Conservation (phyloP, 23 red algal genomes). For the Agarophyton chilense region DNA sequence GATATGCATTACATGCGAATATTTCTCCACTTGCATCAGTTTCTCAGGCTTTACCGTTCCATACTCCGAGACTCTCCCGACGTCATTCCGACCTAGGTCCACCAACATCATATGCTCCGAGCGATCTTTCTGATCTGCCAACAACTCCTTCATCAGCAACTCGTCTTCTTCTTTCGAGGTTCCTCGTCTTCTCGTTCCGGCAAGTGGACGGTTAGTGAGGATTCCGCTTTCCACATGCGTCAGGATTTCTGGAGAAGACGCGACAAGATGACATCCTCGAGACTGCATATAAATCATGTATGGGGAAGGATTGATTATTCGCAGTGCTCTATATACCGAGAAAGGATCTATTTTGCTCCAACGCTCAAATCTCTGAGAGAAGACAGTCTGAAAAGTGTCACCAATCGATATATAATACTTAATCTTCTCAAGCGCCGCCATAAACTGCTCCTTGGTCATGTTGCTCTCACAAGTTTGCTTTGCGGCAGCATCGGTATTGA, state of each 20-base stretch:
- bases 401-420: slow-evolving; percentile 87
- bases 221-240: slow-evolving; percentile 73
- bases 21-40: slow-evolving; percentile 95
- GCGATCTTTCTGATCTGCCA: slow-evolving; percentile 90
- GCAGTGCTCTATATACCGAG: slow-evolving; percentile 87
- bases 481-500: slow-evolving; percentile 69
- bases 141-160: slow-evolving; percentile 78
- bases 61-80: slow-evolving; percentile 84
- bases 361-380: slow-evolving; percentile 96
- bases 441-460: slow-evolving; percentile 96
- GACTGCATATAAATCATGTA: slow-evolving; percentile 99
- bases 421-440: slow-evolving; percentile 73
- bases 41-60: slow-evolving; percentile 84
- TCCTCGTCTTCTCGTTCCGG: slow-evolving; percentile 91
- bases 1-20: slow-evolving; percentile 99
- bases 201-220: slow-evolving; percentile 96
- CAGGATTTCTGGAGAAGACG: slow-evolving; percentile 98
- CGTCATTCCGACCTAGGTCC: slow-evolving; percentile 98
- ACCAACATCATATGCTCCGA: slow-evolving; percentile 99
- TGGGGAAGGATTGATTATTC: slow-evolving; percentile 97
- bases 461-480: slow-evolving; percentile 55
- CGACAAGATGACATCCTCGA: slow-evolving; percentile 74
- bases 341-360: slow-evolving; percentile 83
- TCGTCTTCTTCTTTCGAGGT: slow-evolving; percentile 85
- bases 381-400: slow-evolving; percentile 96